Evolutionary conservation across 1,139 yeast species (phyloP).

Genomic region (Geotrichum australiense): DNA sequence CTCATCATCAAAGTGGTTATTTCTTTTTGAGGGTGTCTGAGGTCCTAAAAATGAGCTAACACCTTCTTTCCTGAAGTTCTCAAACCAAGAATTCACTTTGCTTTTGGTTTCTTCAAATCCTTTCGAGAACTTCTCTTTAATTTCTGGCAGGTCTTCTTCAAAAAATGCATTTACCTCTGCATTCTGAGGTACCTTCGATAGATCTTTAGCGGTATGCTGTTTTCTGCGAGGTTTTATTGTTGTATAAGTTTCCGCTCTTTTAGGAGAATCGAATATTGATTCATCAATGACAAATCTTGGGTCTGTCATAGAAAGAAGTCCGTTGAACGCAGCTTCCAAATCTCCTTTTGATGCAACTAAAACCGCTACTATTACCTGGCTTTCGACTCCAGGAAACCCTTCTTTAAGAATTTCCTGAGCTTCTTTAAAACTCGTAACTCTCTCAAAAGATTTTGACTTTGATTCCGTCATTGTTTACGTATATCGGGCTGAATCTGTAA

Average conservation of each 20-base stretch:
- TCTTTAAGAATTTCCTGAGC: conserved; percentile 53
- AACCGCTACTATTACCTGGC: conserved; percentile 63
- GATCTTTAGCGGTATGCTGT: background rate
- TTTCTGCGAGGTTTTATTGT: conserved; percentile 27
- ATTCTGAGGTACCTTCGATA: too few relatives aligned
- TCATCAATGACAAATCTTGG: conserved; percentile 58
- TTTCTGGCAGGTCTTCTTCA: conserved; percentile 54
- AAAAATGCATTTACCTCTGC: too few relatives aligned
- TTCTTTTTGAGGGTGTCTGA: conserved; percentile 10
- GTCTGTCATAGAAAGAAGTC: conserved; percentile 72
- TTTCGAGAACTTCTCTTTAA: conserved; percentile 63
- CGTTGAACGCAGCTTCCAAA: conserved; percentile 81
- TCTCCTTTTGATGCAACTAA: conserved; percentile 82
- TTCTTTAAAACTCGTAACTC: too few relatives aligned
- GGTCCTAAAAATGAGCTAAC: conserved; percentile 24
- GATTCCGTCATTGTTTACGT: too few relatives aligned
- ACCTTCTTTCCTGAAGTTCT: conserved; percentile 57
- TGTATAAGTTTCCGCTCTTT: conserved; percentile 84
- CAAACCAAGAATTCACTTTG: conserved; percentile 77
- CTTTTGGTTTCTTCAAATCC: conserved; percentile 80
- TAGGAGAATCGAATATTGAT: conserved; percentile 6
- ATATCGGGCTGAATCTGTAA: too few relatives aligned
- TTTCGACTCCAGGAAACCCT: conserved; percentile 76
- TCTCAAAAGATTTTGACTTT: too few relatives aligned
- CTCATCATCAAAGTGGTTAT: conserved; percentile 13